Conservation (phyloP, 306 rosid genomes). For the Dalbergia oliveri region DNA sequence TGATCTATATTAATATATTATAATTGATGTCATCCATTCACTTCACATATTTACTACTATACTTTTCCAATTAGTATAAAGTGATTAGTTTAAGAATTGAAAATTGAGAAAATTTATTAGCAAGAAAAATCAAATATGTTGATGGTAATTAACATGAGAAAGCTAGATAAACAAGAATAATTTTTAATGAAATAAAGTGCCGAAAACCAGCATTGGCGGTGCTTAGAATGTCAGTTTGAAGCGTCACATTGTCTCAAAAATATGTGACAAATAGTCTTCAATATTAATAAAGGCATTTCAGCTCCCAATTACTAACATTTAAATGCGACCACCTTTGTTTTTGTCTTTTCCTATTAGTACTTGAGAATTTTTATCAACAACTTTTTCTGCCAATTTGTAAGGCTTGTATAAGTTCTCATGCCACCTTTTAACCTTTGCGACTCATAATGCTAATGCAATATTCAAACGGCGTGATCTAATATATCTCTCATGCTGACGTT, state of each 20-base stretch:
- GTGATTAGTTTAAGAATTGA: not conserved
- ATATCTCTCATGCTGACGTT: not conserved
- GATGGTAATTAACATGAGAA: not conserved
- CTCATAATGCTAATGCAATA: not conserved
- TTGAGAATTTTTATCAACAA: not conserved
- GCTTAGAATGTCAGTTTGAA: constrained; percentile 38
- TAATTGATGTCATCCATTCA: constrained; percentile 2
- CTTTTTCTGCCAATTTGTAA: not conserved
- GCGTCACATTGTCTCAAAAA: constrained; percentile 42
- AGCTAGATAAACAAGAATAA: not conserved
- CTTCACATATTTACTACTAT: not conserved
- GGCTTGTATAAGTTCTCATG: not conserved
- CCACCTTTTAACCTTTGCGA: not conserved
- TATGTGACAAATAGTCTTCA: constrained; percentile 50
- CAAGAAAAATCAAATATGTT: not conserved
- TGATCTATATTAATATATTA: not conserved
- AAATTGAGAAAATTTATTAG: not conserved
- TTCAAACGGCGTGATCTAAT: not conserved
- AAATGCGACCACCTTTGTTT: constrained; percentile 40
- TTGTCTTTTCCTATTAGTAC: constrained; percentile 34
- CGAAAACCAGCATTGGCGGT: constrained; percentile 19
- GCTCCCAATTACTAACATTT: constrained; percentile 37
- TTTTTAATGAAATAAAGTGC: not conserved
- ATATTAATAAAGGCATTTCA: constrained; percentile 48
- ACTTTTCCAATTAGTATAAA: not conserved